These are phyloP conservation scores for Rhododendron williamsianum DNA, from an alignment of 148 eudicot genomes.

Conservation along the genomic window DNA sequence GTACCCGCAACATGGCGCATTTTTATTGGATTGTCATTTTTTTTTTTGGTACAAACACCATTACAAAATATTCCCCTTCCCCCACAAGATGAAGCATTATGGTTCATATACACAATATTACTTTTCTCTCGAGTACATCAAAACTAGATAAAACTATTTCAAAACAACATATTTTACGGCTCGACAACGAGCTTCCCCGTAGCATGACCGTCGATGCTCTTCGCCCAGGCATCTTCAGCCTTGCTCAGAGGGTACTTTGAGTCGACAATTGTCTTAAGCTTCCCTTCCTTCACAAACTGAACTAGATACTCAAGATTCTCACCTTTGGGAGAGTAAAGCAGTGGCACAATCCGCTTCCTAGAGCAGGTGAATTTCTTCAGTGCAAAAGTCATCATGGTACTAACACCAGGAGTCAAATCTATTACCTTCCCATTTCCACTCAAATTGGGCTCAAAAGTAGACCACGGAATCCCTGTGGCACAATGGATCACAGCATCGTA, in stretches of 20 bases:
- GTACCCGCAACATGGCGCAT: too few species aligned
- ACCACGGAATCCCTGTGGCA: conserved; percentile 37
- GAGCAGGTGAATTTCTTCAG: conserved; percentile 41
- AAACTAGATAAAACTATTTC: too few species aligned
- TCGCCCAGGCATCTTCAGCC: conserved; percentile 60
- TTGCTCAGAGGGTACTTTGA: conserved; percentile 38
- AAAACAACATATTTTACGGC: background rate
- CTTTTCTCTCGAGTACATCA: too few species aligned
- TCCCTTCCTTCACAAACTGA: conserved; percentile 46
- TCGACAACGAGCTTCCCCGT: conserved; percentile 57
- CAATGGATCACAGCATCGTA: conserved; percentile 51
- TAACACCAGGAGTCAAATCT: conserved; percentile 36
- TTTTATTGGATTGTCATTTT: too few species aligned
- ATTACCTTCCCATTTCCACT: conserved; percentile 41
- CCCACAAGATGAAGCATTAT: too few species aligned
- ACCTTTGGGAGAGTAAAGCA: conserved; percentile 22
- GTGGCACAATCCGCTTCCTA: conserved; percentile 41
- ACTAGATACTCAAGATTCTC: conserved; percentile 37
- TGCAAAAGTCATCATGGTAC: conserved; percentile 27
- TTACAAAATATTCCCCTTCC: too few species aligned
- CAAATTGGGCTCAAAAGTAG: conserved; percentile 43
- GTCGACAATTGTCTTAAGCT: conserved; percentile 43
- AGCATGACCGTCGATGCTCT: conserved; percentile 50
- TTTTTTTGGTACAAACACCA: too few species aligned
- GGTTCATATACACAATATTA: too few species aligned